Percentiles rank a stretch among this genome's conserved stretches.
Conservation (phyloP, 1,284 basidiomycete genomes). For the Malassezia sympodialis region DNA sequence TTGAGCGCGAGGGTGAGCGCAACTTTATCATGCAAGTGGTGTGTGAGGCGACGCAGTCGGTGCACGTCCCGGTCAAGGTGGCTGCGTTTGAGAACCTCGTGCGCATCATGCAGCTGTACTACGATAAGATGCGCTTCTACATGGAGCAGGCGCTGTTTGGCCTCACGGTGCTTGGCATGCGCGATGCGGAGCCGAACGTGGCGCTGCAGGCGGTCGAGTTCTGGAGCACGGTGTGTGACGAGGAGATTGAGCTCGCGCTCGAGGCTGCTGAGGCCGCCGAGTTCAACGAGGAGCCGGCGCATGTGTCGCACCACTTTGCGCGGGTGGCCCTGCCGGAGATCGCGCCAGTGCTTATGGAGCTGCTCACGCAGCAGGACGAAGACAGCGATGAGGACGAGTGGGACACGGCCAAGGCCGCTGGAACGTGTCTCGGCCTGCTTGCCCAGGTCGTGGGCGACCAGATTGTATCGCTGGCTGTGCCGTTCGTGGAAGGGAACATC, state of each 20-base stretch:
- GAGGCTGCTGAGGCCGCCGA: slow-evolving; percentile 87
- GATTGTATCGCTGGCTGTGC: slow-evolving; percentile 84
- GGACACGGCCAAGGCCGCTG: slow-evolving; percentile 97
- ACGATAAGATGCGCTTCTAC: slow-evolving; percentile 98
- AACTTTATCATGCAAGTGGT: slow-evolving; percentile 99
- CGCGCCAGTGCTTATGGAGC: slow-evolving; percentile 75
- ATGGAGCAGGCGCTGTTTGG: slow-evolving; percentile 99
- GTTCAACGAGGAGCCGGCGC: slow-evolving; percentile 79
- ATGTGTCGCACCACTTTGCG: slow-evolving; percentile 80
- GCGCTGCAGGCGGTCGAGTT: slow-evolving; percentile 96
- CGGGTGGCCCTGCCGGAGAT: slow-evolving; percentile 89
- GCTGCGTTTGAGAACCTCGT: slow-evolving; percentile 78
- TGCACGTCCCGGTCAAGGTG: slow-evolving; percentile 58
- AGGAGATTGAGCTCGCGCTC: slow-evolving; percentile 84
- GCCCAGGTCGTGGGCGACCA: slow-evolving; percentile 81
- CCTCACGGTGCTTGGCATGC: slow-evolving; percentile 97
- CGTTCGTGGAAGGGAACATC: slow-evolving; percentile 96
- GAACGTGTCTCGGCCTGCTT: slow-evolving; percentile 76
- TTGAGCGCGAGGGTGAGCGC: slow-evolving; percentile 74
- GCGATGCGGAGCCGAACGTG: slow-evolving; percentile 78
- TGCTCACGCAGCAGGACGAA: slow-evolving; percentile 87
- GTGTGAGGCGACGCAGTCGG: slow-evolving; percentile 89
- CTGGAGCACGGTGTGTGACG: slow-evolving; percentile 98
- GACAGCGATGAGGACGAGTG: slow-evolving; percentile 98
- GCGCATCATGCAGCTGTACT: slow-evolving; percentile 93